These are phyloP conservation scores for Grosmannia clavigera DNA, from an alignment of 2,329 filamentous ascomycete genomes.

Conservation along the genomic window DNA sequence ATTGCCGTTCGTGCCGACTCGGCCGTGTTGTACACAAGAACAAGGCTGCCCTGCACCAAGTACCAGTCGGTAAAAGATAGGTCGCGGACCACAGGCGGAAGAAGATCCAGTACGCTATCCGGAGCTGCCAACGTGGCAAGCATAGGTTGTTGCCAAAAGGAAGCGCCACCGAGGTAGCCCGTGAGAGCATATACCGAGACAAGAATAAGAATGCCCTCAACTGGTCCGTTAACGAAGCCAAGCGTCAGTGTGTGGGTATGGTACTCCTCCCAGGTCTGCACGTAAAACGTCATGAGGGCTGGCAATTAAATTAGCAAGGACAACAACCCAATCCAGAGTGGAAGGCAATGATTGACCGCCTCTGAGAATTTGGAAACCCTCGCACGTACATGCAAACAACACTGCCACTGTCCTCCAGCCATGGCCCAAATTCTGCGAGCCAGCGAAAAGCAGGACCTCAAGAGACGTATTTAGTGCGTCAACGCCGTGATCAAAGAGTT, in stretches of 20 bases:
- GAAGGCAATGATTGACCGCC: neutral
- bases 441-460: slow-evolving; percentile 83
- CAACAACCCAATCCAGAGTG: neutral
- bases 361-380: neutral
- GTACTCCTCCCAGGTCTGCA: slow-evolving; percentile 99
- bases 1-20: slow-evolving; percentile 76
- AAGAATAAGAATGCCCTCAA: slow-evolving; percentile 84
- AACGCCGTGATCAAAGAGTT: slow-evolving; percentile 95
- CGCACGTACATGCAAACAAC: slow-evolving; percentile 64
- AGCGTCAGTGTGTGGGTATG: slow-evolving; percentile 93
- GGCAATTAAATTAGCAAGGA: slow-evolving; percentile 1
- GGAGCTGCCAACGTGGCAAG: slow-evolving; percentile 59
- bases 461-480: slow-evolving; percentile 95
- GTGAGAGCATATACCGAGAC: slow-evolving; percentile 73
- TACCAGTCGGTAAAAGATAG: slow-evolving; percentile 88
- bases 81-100: slow-evolving; percentile 62
- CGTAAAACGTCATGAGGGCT: slow-evolving; percentile 91
- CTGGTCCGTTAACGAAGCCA: slow-evolving; percentile 83
- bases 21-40: slow-evolving; percentile 76
- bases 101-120: slow-evolving; percentile 47
- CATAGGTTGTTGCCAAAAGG: slow-evolving; percentile 86
- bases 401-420: slow-evolving; percentile 77
- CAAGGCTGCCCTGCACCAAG: slow-evolving; percentile 69
- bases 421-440: slow-evolving; percentile 85
- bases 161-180: slow-evolving; percentile 72